These are phyloP conservation scores for Colletotrichum coccodes DNA, from an alignment of 2,329 filamentous ascomycete genomes.

Conservation along the genomic window DNA sequence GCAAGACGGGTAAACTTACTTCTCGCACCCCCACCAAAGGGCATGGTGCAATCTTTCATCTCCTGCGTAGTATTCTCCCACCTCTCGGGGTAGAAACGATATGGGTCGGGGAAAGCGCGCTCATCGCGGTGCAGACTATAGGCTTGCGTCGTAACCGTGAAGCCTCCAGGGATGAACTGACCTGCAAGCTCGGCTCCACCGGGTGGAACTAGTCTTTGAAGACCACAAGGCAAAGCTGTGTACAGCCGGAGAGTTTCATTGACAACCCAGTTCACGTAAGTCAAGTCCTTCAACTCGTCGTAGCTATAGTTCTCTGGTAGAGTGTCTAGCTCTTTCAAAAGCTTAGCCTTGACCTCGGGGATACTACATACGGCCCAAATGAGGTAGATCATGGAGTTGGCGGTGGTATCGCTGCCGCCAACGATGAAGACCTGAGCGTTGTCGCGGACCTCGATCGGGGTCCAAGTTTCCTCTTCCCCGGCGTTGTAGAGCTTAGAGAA, in stretches of 20 bases:
- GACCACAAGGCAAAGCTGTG: constrained; percentile 47
- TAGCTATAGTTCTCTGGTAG: constrained; percentile 39
- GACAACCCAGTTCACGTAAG: constrained; percentile 53
- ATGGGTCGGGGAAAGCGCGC: constrained; percentile 52
- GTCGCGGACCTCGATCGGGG: constrained; percentile 25
- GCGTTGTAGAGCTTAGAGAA: constrained; percentile 28
- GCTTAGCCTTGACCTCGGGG: constrained; percentile 40
- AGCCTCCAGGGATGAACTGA: constrained; percentile 50
- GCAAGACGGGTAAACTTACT: background rate
- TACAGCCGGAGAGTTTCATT: constrained; percentile 58
- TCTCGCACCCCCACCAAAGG: background rate
- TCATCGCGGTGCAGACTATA: constrained; percentile 58
- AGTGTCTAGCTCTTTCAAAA: constrained; percentile 47
- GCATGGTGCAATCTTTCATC: constrained; percentile 52
- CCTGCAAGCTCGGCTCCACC: constrained; percentile 51
- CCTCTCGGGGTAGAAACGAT: constrained; percentile 32
- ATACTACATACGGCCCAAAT: constrained; percentile 50
- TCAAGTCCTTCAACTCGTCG: constrained; percentile 47
- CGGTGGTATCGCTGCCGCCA: constrained; percentile 64
- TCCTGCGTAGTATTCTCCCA: constrained; percentile 35
- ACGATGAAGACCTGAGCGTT: constrained; percentile 50
- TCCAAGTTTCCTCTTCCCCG: constrained; percentile 15
- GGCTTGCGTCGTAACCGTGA: constrained; percentile 52
- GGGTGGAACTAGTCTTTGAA: constrained; percentile 52
- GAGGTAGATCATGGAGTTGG: constrained; percentile 60